Conservation (phyloP, 129 eudicot genomes). For the Flaveria robusta region DNA sequence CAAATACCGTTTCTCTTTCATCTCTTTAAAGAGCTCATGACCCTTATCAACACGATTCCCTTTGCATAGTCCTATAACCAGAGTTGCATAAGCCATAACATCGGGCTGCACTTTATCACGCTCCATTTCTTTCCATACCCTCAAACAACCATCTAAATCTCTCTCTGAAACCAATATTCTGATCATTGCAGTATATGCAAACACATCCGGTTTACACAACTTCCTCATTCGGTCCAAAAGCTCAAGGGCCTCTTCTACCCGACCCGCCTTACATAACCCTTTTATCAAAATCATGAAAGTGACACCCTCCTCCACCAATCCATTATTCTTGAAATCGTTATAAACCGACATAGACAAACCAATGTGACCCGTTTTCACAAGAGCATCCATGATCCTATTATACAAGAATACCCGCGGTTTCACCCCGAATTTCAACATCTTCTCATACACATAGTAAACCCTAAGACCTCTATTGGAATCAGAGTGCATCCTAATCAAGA, state of each 20-base stretch:
- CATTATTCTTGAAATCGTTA: slow-evolving; percentile 68
- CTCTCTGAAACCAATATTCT: slow-evolving; percentile 67
- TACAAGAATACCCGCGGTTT: slow-evolving; percentile 81
- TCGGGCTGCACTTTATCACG: slow-evolving; percentile 78
- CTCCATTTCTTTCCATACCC: slow-evolving; percentile 81
- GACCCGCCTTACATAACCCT: slow-evolving; percentile 83
- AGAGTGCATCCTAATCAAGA: slow-evolving; percentile 88
- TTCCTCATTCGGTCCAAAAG: slow-evolving; percentile 64
- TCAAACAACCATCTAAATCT: slow-evolving; percentile 75
- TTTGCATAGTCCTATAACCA: slow-evolving; percentile 67
- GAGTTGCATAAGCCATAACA: slow-evolving; percentile 84
- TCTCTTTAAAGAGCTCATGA: slow-evolving; percentile 64
- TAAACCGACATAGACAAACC: slow-evolving; percentile 77
- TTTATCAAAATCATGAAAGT: slow-evolving; percentile 84
- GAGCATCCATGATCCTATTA: slow-evolving; percentile 83
- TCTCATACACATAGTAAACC: slow-evolving; percentile 85
- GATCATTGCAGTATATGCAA: slow-evolving; percentile 92
- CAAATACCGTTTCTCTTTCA: slow-evolving; percentile 69
- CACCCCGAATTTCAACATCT: slow-evolving; percentile 90
- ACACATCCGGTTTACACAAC: slow-evolving; percentile 85
- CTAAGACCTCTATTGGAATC: slow-evolving; percentile 90
- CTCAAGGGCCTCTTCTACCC: slow-evolving; percentile 57
- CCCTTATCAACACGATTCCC: slow-evolving; percentile 64
- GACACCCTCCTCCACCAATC: slow-evolving; percentile 63
- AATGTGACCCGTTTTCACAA: slow-evolving; percentile 70